Evolutionary conservation across 1,139 yeast genomes (phyloP).

Genomic region (Pichia sp.): DNA sequence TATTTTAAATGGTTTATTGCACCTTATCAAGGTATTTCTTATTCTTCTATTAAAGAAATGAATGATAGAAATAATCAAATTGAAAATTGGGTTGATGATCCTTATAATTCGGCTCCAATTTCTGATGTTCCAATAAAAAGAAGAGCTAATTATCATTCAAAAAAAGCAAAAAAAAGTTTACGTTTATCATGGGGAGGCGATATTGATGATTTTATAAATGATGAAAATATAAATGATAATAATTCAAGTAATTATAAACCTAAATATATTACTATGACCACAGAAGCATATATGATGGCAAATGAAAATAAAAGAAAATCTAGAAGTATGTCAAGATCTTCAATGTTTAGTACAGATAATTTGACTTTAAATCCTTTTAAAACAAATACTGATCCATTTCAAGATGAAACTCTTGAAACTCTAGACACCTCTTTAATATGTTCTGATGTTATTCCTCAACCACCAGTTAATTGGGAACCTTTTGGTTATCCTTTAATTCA

Average conservation of each 20-base stretch:
- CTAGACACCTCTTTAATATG: slow-evolving; percentile 68
- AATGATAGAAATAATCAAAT: slow-evolving; percentile 43
- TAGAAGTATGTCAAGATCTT: slow-evolving; percentile 12
- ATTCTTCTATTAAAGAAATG: slow-evolving; percentile 40
- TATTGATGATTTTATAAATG: slow-evolving; percentile 38
- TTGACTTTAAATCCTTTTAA: slow-evolving; percentile 18
- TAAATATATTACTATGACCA: slow-evolving; percentile 50
- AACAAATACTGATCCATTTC: slow-evolving; percentile 36
- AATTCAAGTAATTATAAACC: slow-evolving; percentile 34
- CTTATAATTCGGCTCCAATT: slow-evolving; percentile 52
- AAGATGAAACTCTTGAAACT: slow-evolving; percentile 40
- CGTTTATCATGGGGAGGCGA: slow-evolving; percentile 39
- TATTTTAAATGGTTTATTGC: slow-evolving; percentile 83
- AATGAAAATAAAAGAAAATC: slow-evolving; percentile 11
- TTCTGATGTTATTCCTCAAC: slow-evolving; percentile 73
- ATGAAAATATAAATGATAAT: slow-evolving; percentile 27
- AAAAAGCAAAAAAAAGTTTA: slow-evolving; percentile 34
- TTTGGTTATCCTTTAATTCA: slow-evolving; percentile 85
- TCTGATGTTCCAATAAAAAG: slow-evolving; percentile 46
- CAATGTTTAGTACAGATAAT: slow-evolving; percentile 12
- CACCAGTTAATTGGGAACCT: slow-evolving; percentile 84
- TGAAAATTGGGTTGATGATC: slow-evolving; percentile 50
- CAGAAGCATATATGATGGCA: slow-evolving; percentile 40
- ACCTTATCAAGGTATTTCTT: slow-evolving; percentile 72
- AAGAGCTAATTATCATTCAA: slow-evolving; percentile 44